Base-by-base conservation (phyloP, 2,329 filamentous ascomycete species). In the Fusarium sp. region DNA sequence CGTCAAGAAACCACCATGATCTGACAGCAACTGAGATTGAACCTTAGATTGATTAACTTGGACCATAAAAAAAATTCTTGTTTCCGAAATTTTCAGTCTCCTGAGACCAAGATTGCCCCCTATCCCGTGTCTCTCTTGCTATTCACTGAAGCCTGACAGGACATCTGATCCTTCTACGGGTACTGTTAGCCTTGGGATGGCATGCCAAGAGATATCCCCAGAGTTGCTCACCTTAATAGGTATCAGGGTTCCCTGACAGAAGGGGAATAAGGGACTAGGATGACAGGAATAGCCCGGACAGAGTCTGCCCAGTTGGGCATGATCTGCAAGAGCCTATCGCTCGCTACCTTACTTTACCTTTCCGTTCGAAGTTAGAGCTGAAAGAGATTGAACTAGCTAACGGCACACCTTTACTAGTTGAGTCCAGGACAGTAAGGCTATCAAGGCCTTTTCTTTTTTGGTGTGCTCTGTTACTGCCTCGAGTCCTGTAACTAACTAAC, bases 191-290 rank as follows among this genome's bases (percentile, higher is more conserved):
- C 54, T 59, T 42, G 43, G 24, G 18, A 29, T 52, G 50, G 50
- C 32, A 42, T 58, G 73, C 73, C 73, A 75, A 75, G 73, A 76
- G 72, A 75, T 75, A 75, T 75, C 72, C 73, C 73, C 73, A 73
- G 73, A 75, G 43, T 72, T 59, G 58, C 50, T 56, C 20, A 57
- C 20, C 18, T 61, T 61, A 57, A 68, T 38, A 38, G 62, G 47
- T 49, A 66, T 57, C 64, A 72, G 68, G 63, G 57, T 34, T 57
- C 54, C 52, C 43, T 63, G 67, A 56, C 63, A 56, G 60, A 38
- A 38, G 18, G 34, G 34, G 34, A 38, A 45, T 50, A 61, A 45
- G 49, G 44, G 30, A 47, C 49, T 24, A 59, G 61, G 61, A 46
- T 59, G 67, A 66, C 66, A 58, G 66, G 66, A 71, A 64, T 71